These are phyloP conservation scores for Daedaleopsis sinensis DNA, from an alignment of 768 basidiomycete genomes.

Conservation along the genomic window DNA sequence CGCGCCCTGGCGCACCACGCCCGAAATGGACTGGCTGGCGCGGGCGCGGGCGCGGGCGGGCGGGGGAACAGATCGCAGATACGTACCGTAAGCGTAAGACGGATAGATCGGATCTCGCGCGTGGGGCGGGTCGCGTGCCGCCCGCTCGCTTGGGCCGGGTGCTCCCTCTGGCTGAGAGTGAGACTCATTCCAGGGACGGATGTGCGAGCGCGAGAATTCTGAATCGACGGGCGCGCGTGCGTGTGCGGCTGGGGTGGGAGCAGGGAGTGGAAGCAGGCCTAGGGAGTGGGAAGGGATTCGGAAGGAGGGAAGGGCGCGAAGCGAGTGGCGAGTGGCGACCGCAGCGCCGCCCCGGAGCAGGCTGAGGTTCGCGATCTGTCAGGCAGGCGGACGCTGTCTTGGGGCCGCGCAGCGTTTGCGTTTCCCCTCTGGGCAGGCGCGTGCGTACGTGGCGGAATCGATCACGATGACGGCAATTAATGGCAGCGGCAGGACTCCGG, in stretches of 20 bases:
- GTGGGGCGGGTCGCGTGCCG: slow-evolving; percentile 1
- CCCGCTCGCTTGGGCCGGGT: slow-evolving; percentile 7
- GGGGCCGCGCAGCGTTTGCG: slow-evolving; percentile 1
- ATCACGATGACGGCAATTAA: no score
- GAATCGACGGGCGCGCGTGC: no score
- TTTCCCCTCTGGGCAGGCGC: slow-evolving; percentile 2
- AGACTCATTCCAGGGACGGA: no score
- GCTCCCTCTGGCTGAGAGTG: background rate
- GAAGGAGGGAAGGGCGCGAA: background rate
- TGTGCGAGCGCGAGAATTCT: no score
- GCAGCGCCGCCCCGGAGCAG: slow-evolving; percentile 5
- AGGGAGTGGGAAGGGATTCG: no score
- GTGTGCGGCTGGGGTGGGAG: no score
- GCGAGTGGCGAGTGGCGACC: slow-evolving; percentile 1
- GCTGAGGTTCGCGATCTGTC: slow-evolving; percentile 19
- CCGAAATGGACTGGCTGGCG: slow-evolving; percentile 11
- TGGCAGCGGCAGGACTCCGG: slow-evolving; percentile 11
- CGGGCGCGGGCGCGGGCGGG: slow-evolving; percentile 14
- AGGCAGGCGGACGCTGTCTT: background rate
- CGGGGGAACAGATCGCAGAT: slow-evolving; percentile 22
- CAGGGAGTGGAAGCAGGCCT: no score
- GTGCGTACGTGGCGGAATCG: background rate
- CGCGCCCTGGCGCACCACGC: background rate
- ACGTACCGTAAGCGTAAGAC: no score
- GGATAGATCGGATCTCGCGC: slow-evolving; percentile 20